phyloP scores from a whole-genome alignment of 257 asterid species.

The Petunia axillaris region DNA sequence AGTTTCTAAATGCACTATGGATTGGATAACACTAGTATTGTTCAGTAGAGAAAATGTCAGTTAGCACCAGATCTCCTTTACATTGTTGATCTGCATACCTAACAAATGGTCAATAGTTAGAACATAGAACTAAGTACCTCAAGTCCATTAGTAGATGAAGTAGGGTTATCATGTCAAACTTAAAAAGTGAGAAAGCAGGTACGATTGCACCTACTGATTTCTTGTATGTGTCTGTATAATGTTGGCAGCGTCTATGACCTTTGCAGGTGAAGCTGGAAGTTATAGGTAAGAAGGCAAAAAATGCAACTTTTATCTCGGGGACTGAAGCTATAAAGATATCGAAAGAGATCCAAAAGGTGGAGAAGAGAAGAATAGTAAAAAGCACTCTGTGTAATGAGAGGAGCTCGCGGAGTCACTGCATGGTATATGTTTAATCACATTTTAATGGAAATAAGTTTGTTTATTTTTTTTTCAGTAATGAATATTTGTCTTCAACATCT shows the following conservation, averaged over 20 bases:
- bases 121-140: not conserved
- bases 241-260: conserved; percentile 14
- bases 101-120: not conserved
- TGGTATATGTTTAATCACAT: conserved; percentile 48
- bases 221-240: not conserved
- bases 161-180: not conserved
- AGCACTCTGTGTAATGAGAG: conserved; percentile 92
- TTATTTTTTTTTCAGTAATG: not conserved
- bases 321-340: conserved; percentile 89
- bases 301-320: conserved; percentile 85
- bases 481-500: not conserved
- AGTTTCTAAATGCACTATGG: not conserved
- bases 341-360: conserved; percentile 92
- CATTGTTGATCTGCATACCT: not conserved
- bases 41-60: not conserved
- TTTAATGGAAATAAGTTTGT: not conserved
- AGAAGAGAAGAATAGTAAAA: conserved; percentile 87
- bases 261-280: conserved; percentile 81
- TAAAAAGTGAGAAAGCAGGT: not conserved
- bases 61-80: not conserved
- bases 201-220: not conserved
- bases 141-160: not conserved
- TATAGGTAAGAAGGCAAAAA: conserved; percentile 91
- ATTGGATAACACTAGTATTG: not conserved
- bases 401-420: conserved; percentile 96